Evolutionary conservation across 2,329 filamentous ascomycete species (phyloP), one percentile per base, ranked within the genome.

Genomic region (Xylaria sp.): DNA sequence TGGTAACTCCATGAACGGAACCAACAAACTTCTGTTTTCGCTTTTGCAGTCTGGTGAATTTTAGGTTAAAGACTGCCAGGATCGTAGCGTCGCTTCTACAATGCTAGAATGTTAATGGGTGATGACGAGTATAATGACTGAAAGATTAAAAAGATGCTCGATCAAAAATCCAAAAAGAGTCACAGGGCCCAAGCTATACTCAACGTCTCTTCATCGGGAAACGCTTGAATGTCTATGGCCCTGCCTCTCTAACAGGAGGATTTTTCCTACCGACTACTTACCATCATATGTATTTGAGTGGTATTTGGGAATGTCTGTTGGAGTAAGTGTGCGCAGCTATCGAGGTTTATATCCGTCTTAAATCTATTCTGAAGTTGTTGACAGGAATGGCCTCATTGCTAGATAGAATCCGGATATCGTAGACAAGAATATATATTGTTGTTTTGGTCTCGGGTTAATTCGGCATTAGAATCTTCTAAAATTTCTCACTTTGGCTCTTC

Each of bases 391-490:
- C 36, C 12, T 39, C 13, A n/a, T 52, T 25, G 15, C 6, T 5
- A 20, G 20, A 46, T 46, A 9, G 3, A n/a, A 25, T 6, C 4
- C 10, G 28, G 25, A 15, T 13, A 18, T 50, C 9, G 3, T 28
- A 15, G 4, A 48, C 45, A 12, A 43, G 5, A 50, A 7, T 28
- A 45, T 6, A 46, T 23, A 10, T 15, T 15, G 46, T 45, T 63
- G 32, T 55, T 46, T 5, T 59, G 45, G 34, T 55, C 28, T 58
- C 45, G 8, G 43, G 34, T 58, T 66, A 13, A 34, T 52, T 20
- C 20, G 18, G 3, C 9, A 53, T 53, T 32, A 9, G n/a, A 30
- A 5, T 25, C 34, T 60, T 18, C 12, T 36, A 12, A 8, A 18
- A 32, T 60, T 60, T 55, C 25, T 28, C 1, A 48, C 36, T 39